phyloP scores from a whole-genome alignment of 768 basidiomycete genomes.

The Naematelia encephala region DNA sequence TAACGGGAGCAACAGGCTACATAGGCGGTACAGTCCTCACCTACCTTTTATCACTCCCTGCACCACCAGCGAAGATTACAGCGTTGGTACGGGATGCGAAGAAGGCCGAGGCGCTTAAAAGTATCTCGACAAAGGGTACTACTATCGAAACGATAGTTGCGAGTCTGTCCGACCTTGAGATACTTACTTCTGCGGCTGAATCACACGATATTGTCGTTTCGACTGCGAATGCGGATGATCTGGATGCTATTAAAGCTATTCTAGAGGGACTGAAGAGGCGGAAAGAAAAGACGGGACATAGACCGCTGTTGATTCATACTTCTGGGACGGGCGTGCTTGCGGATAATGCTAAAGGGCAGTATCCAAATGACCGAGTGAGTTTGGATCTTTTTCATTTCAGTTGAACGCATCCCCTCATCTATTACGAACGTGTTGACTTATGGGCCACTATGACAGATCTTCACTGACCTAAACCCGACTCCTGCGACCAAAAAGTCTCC shows the following conservation, averaged over 20 bases:
- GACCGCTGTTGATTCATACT: constrained; percentile 46
- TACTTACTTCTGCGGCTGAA: constrained; percentile 29
- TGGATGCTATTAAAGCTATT: constrained; percentile 35
- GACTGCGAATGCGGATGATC: constrained; percentile 44
- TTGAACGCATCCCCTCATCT: neutral
- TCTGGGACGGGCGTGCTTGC: constrained; percentile 43
- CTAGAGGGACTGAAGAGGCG: constrained; percentile 41
- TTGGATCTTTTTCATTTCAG: neutral
- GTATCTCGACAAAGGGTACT: constrained; percentile 15
- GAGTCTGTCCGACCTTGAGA: constrained; percentile 37
- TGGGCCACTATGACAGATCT: constrained; percentile 30
- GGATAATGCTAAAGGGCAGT: constrained; percentile 40
- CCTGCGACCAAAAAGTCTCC: constrained; percentile 28
- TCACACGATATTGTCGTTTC: constrained; percentile 42
- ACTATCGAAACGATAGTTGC: constrained; percentile 33
- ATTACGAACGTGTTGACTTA: too few relatives aligned
- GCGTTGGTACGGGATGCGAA: constrained; percentile 31
- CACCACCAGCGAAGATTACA: constrained; percentile 34
- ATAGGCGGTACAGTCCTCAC: constrained; percentile 33
- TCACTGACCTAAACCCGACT: constrained; percentile 45
- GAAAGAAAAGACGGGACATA: constrained; percentile 45
- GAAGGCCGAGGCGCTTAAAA: constrained; percentile 30
- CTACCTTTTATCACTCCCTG: constrained; percentile 21
- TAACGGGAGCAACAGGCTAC: constrained; percentile 43
- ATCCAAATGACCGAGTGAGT: constrained; percentile 37